A percentile compares a stretch with the other conserved stretches of the same genome.
These are phyloP conservation scores for Atkinsonella hypoxylon DNA, from an alignment of 2,329 filamentous ascomycete species.

Conservation along the genomic window DNA sequence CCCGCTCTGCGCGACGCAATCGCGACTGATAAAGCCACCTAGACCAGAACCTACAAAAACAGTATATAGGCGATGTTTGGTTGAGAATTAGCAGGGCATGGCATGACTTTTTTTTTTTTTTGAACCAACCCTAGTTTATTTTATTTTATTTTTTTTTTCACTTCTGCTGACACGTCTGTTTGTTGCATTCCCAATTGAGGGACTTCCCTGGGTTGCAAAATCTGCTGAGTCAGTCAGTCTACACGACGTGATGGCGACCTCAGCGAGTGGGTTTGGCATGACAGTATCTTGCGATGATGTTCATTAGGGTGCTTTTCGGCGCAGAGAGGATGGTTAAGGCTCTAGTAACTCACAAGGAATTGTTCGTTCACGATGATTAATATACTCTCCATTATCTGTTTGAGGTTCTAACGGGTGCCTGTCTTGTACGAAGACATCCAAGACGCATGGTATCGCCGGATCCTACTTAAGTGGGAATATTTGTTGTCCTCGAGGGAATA, in stretches of 20 bases:
- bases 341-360: background rate
- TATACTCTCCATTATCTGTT: background rate
- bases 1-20: slow-evolving; percentile 28
- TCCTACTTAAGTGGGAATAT: background rate
- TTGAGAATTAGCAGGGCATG: background rate
- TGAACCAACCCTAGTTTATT: background rate
- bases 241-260: background rate
- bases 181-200: background rate
- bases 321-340: background rate
- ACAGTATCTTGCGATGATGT: background rate
- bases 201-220: background rate
- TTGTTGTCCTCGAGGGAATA: background rate
- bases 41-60: slow-evolving; percentile 28
- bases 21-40: slow-evolving; percentile 27
- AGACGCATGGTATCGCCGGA: background rate
- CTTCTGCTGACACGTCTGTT: background rate
- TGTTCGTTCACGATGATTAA: background rate
- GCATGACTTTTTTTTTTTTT: background rate
- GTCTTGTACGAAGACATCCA: background rate
- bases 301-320: background rate
- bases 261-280: background rate
- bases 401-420: background rate
- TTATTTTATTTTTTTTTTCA: background rate
- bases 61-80: slow-evolving; percentile 17
- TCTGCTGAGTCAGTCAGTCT: background rate